Evolutionary conservation across 768 basidiomycete genomes (phyloP).

Genomic region (Phanerochaete sordida): DNA sequence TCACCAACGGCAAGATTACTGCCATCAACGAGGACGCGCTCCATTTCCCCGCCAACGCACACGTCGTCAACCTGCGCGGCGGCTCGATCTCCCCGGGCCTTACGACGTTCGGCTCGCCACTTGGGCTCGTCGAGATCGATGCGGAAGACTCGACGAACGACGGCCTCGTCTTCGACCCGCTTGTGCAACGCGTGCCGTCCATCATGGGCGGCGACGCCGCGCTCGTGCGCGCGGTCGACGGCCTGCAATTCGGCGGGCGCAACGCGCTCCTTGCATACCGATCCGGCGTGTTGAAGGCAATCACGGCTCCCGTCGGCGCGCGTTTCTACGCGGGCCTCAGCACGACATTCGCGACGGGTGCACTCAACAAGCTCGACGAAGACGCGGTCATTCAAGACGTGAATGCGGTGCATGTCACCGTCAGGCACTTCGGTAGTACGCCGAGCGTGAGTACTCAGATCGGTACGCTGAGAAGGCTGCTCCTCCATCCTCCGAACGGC

Average conservation of each 20-base stretch:
- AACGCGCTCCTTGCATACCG: conserved; percentile 41
- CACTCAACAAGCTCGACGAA: conserved; percentile 35
- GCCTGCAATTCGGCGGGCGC: conserved; percentile 44
- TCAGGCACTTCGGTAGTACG: conserved; percentile 36
- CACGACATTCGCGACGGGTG: conserved; percentile 38
- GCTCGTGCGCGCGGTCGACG: conserved; percentile 62
- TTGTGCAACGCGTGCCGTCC: conserved; percentile 36
- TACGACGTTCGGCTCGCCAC: conserved; percentile 54
- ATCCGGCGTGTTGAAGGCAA: conserved; percentile 42
- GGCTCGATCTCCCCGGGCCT: conserved; percentile 62
- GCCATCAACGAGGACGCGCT: conserved; percentile 33
- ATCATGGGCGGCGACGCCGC: conserved; percentile 40
- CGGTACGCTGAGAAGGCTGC: conserved; percentile 61
- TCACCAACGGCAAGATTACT: conserved; percentile 48
- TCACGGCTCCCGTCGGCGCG: conserved; percentile 31
- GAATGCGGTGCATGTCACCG: conserved; percentile 38
- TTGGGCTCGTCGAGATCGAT: conserved; percentile 66
- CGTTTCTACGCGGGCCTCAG: conserved; percentile 39
- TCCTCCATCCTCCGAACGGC: conserved; percentile 38
- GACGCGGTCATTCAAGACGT: conserved; percentile 41
- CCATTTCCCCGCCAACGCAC: conserved; percentile 1
- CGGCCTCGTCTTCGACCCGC: conserved; percentile 50
- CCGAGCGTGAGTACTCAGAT: conserved; percentile 77
- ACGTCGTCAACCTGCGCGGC: conserved; percentile 54
- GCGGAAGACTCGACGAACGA: conserved; percentile 59